Percentiles rank a stretch among this genome's conserved stretches.
These are phyloP conservation scores for Solanum sitiens DNA, from an alignment of 257 asterid genomes.

Conservation along the genomic window DNA sequence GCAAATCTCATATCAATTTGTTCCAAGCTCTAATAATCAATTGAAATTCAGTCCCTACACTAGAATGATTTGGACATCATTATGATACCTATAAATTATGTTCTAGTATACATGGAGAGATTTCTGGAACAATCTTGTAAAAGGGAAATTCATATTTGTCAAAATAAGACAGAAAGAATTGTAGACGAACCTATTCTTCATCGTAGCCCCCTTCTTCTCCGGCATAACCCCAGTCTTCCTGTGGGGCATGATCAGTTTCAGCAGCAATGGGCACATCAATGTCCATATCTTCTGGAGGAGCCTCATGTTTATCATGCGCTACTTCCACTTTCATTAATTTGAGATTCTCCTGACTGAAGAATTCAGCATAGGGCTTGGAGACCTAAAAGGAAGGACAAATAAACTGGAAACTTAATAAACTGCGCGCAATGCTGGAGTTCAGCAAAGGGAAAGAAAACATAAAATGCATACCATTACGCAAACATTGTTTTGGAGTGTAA, in stretches of 20 bases:
- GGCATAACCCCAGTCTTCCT: conserved; percentile 44
- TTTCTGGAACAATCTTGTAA: not conserved
- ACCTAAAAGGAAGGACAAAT: conserved; percentile 27
- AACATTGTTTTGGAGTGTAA: not conserved
- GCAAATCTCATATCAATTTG: not conserved
- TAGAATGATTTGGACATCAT: not conserved
- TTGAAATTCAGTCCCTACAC: not conserved
- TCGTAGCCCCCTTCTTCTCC: conserved; percentile 48
- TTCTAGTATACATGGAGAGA: not conserved
- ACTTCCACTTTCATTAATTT: conserved; percentile 28
- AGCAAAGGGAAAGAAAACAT: not conserved
- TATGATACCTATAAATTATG: not conserved
- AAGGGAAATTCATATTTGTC: not conserved
- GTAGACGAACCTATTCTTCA: conserved; percentile 27
- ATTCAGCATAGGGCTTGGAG: conserved; percentile 63
- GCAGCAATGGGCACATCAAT: conserved; percentile 8
- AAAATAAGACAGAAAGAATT: not conserved
- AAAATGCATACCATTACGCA: not conserved
- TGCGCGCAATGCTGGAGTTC: not conserved
- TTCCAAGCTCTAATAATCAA: not conserved
- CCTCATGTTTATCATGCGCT: conserved; percentile 7
- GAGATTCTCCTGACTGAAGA: conserved; percentile 47
- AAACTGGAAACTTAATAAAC: not conserved
- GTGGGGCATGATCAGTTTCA: conserved; percentile 19
- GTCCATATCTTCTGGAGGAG: conserved; percentile 30